Conservation (phyloP, 1,284 basidiomycete species). For the Ceratorhiza oryzae-sativae region DNA sequence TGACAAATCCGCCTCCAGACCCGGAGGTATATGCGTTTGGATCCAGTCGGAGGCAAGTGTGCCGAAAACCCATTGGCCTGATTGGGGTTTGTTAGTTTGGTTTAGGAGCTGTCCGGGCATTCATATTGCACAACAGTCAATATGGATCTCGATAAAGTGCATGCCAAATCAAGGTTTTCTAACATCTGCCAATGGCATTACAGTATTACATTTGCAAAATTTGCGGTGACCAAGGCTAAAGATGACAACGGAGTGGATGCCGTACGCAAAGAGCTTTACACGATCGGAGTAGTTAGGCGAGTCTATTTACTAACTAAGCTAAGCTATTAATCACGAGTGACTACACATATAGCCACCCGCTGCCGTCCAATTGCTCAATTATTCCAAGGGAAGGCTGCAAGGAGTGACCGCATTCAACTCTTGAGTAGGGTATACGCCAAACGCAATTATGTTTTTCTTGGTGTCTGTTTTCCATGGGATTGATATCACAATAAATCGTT, state of each 20-base stretch:
- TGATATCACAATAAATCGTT: too few species aligned
- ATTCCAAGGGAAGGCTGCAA: conserved; percentile 1
- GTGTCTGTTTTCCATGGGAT: too few species aligned
- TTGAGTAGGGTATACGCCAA: neutral
- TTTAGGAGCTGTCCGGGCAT: conserved; percentile 27
- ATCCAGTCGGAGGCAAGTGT: conserved; percentile 5
- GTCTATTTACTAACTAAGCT: neutral
- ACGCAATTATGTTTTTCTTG: neutral
- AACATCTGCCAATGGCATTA: neutral
- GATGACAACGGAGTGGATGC: conserved; percentile 18
- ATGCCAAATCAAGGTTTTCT: too few species aligned
- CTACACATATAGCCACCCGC: conserved; percentile 2
- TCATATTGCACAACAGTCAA: conserved; percentile 17
- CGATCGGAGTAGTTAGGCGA: conserved; percentile 16
- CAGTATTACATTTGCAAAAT: conserved; percentile 17
- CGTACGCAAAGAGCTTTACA: conserved; percentile 2
- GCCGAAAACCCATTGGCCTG: neutral
- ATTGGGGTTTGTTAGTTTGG: neutral
- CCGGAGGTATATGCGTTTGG: conserved; percentile 20
- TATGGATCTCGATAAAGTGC: conserved; percentile 22
- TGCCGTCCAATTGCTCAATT: conserved; percentile 10
- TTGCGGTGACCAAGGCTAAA: conserved; percentile 27
- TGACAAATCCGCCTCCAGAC: conserved; percentile 63
- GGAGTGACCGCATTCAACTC: conserved; percentile 2
- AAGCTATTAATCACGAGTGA: too few species aligned